These are phyloP conservation scores for Stagonosporopsis cucurbitacearum DNA, from an alignment of 2,329 filamentous ascomycete species.

Conservation along the genomic window DNA sequence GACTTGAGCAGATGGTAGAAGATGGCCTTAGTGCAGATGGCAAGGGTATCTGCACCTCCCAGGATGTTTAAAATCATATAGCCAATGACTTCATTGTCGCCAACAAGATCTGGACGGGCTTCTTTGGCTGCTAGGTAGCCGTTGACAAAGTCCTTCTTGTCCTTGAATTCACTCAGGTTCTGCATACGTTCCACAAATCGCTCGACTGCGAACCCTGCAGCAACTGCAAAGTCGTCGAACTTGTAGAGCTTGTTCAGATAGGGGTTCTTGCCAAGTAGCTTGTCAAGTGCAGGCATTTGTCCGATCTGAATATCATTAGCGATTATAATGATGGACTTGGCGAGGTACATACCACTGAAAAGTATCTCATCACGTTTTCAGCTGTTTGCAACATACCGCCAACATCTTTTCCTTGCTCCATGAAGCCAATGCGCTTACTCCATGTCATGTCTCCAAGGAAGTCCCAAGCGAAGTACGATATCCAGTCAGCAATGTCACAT, in stretches of 20 bases:
- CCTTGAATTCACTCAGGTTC: conserved; percentile 22
- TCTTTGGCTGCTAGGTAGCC: conserved; percentile 30
- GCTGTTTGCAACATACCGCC: conserved; percentile 48
- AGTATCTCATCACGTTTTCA: conserved; percentile 38
- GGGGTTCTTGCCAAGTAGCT: conserved; percentile 33
- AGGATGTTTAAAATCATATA: conserved; percentile 46
- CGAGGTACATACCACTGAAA: conserved; percentile 30
- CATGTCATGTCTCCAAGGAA: conserved; percentile 52
- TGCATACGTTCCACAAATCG: conserved; percentile 32
- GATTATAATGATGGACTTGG: too few species aligned
- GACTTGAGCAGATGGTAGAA: conserved; percentile 36
- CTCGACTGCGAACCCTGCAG: conserved; percentile 27
- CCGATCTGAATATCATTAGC: conserved; percentile 24
- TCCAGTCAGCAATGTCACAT: conserved; percentile 44
- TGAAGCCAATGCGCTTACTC: conserved; percentile 52
- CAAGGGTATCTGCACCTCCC: conserved; percentile 41
- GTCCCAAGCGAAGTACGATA: conserved; percentile 40
- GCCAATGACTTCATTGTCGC: conserved; percentile 39
- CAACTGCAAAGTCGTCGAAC: conserved; percentile 32
- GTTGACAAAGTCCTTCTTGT: conserved; percentile 31
- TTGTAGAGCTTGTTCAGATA: conserved; percentile 28
- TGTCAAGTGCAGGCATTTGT: conserved; percentile 40
- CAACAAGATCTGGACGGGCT: conserved; percentile 28
- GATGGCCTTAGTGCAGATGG: conserved; percentile 34
- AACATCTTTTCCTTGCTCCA: conserved; percentile 51